Base-by-base conservation (phyloP, 257 asterid genomes). In the Ligustrum vulgare region DNA sequence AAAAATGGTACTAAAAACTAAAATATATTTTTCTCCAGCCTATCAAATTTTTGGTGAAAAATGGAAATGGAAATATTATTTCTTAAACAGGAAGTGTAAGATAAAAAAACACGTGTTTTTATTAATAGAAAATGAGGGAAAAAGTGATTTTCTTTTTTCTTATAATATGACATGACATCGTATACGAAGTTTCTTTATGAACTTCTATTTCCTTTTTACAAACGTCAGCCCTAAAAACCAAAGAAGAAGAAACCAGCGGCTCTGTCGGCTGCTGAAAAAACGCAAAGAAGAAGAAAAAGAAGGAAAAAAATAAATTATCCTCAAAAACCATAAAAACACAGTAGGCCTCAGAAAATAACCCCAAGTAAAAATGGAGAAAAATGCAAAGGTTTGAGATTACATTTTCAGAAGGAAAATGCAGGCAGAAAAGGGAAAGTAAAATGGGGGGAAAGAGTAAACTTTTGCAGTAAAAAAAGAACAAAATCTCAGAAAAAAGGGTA, bases 91-190 rank as follows among this genome's bases (percentile, higher is more conserved):
- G 67, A 49, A 34, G 71, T 45, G 18, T 66, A 11, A 28, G n/a
- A 72, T 15, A 31, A 41, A 73, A 73, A 47, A 8, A 47, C 85
- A 71, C 82, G 84, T 70, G 77, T 37, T 43, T 72, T 22, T 18
- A 32, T 23, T 62, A 62, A 9, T 37, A 36, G 12, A 71, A 43
- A 56, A 72, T 23, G 47, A 0, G 33, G 25, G 58, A 25, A 67
- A 65, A 71, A 66, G 69, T 9, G 18, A 10, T 34, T 6, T 11
- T 6, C 6, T 11, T 72, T 71, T 75, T 63, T 7, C 28, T 23
- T 28, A 28, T 28, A 28, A 20, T 12, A 3, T 37, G 70, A 78
- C 47, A 81, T 83, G 92, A 77, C 83, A 35, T 6, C 86, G 87
- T 85, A 74, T 51, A 20, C 31, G 9, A 20, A 0, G 34, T 67